phyloP scores from a whole-genome alignment of 176 grass and related monocot genomes.

The Rhynchospora breviuscula region DNA sequence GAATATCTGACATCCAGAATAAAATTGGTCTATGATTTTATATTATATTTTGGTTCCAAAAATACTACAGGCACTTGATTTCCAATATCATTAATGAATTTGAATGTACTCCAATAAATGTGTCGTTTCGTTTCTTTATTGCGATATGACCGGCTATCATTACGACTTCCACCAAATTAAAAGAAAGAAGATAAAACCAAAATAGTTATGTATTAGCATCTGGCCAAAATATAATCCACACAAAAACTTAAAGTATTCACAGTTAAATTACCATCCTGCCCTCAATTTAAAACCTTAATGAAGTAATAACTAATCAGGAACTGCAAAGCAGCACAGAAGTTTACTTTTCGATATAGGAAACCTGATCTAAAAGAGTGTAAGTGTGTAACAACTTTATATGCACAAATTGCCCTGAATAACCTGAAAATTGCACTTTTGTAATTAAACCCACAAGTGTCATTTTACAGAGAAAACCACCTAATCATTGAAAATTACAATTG shows the following conservation, averaged over 20 bases:
- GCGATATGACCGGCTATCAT: not conserved
- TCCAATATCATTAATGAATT: not conserved
- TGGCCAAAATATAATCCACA: not conserved
- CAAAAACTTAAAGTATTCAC: not conserved
- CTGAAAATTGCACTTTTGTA: not conserved
- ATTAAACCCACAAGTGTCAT: not conserved
- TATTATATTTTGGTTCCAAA: not conserved
- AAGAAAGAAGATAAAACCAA: not conserved
- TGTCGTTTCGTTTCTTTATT: not conserved
- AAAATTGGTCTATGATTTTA: not conserved
- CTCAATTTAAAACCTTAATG: not conserved
- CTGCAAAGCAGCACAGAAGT: not conserved
- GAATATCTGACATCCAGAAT: not conserved
- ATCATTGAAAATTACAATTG: conserved; percentile 3
- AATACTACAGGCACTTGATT: not conserved
- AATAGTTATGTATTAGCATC: not conserved
- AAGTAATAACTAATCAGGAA: not conserved
- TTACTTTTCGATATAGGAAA: not conserved
- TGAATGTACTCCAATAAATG: not conserved
- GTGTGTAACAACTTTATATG: not conserved
- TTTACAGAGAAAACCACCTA: not conserved
- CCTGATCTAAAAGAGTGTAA: not conserved
- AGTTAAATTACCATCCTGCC: conserved; percentile 6
- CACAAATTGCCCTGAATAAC: not conserved
- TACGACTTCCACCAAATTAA: not conserved